Evolutionary conservation across 2,329 filamentous ascomycete species (phyloP).

Genomic region (Alternaria hordeiaustralica): DNA sequence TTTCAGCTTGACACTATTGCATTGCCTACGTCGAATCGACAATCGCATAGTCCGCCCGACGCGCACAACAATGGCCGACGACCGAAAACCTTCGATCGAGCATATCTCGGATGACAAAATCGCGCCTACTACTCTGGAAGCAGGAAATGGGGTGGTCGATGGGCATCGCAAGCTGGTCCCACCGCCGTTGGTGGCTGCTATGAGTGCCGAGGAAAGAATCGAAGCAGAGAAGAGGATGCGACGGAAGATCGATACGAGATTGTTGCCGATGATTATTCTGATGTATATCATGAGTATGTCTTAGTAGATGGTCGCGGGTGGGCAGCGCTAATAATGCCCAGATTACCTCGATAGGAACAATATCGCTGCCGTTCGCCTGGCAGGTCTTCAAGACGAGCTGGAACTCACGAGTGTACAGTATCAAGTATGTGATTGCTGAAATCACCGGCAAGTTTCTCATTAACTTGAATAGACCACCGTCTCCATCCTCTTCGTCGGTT

Average conservation of each 20-base stretch:
- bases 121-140: conserved; percentile 6
- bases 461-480: conserved; percentile 33
- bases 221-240: conserved; percentile 65
- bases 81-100: conserved; percentile 30
- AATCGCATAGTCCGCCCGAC: not conserved
- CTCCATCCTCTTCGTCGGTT: conserved; percentile 67
- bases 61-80: conserved; percentile 16
- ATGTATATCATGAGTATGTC: conserved; percentile 81
- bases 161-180: conserved; percentile 33
- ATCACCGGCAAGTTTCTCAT: not conserved
- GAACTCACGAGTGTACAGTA: conserved; percentile 65
- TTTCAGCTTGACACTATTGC: not conserved
- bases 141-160: conserved; percentile 17
- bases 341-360: conserved; percentile 64
- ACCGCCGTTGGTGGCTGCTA: conserved; percentile 47
- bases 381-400: conserved; percentile 67
- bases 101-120: conserved; percentile 30
- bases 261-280: conserved; percentile 73
- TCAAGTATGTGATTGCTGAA: conserved; percentile 57
- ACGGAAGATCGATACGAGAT: conserved; percentile 72
- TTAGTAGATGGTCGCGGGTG: not conserved
- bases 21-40: not conserved
- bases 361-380: conserved; percentile 69
- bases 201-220: conserved; percentile 60
- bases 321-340: not conserved